Evolutionary conservation across 768 basidiomycete genomes (phyloP), one percentile per base, ranked within the genome.

Genomic region (Agrocybe chaxingu): DNA sequence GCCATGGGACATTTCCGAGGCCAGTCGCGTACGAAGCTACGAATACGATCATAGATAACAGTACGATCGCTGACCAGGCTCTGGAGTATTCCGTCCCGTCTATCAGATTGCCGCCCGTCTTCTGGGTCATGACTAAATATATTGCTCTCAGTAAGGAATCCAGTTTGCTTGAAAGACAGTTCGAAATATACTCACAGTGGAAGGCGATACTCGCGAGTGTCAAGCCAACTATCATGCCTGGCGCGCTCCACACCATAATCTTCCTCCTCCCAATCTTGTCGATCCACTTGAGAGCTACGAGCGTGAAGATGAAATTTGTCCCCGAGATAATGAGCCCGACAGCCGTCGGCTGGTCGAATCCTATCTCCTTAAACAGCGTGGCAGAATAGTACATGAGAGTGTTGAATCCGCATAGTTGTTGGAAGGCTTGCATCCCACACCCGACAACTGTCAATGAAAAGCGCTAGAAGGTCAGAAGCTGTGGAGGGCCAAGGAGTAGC

Each of bases 321-420:
- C 84, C 83, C 0, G 87, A 85, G 30, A 91, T 73, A 58, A 90
- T 85, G 30, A 90, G 77, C 0, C 89, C 88, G 29, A 90, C 87
- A 0, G 87, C 87, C 2, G 87, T 89, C 0, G 90, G 85, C 60
- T 92, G 85, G 61, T 87, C 71, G 68, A 92, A 92, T 0, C 90
- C 90, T 43, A 92, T 86, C 55, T 82, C 75, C 56, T 85, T 79
- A 72, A 92, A 92, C 9, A 92, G 74, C 0, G 88, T 89, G 3
- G 89, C 85, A 16, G 85, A 85, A 61, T 85, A 84, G 59, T 78
- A 81, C 79, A 83, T 82, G 51, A 90, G 76, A 0, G 89, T 89
- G 59, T 92, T 91, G 73, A 90, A 91, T 1, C 90, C 90, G 53
- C 83, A 91, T 0, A 92, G 74, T 62, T 92, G 90, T 61, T 93